These are phyloP conservation scores for Beauveria caledonica DNA, from an alignment of 2,329 filamentous ascomycete genomes.

Conservation along the genomic window DNA sequence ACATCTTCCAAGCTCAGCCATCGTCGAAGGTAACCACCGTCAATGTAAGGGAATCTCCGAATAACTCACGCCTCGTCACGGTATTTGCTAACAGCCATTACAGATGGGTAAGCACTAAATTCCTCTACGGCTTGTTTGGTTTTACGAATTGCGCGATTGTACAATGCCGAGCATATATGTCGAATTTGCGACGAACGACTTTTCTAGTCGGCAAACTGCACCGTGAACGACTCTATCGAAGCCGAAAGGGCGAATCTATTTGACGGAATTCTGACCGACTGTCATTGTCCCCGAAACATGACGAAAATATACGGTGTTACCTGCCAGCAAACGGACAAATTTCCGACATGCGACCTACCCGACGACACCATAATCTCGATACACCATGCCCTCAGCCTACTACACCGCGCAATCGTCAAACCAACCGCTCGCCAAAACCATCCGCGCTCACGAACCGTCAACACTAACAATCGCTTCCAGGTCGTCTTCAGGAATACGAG, in stretches of 20 bases:
- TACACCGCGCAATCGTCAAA: constrained; percentile 4
- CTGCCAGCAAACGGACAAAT: not conserved
- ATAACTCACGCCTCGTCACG: constrained; percentile 18
- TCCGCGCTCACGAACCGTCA: not conserved
- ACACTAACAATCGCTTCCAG: constrained; percentile 43
- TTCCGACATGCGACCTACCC: not conserved
- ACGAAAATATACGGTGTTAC: not conserved
- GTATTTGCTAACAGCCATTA: constrained; percentile 29
- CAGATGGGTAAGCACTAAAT: constrained; percentile 52
- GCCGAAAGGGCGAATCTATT: not conserved
- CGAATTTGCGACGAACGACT: not conserved
- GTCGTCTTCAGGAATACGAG: constrained; percentile 99
- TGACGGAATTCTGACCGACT: not conserved
- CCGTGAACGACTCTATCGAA: not conserved
- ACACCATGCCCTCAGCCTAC: not conserved
- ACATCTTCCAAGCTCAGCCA: constrained; percentile 33
- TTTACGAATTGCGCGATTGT: constrained; percentile 9
- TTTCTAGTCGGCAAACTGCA: not conserved
- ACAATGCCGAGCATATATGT: not conserved
- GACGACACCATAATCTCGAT: not conserved
- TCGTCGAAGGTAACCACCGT: constrained; percentile 39
- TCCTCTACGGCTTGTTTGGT: constrained; percentile 13
- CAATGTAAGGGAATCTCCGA: constrained; percentile 34
- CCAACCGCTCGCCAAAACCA: not conserved
- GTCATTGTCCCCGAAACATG: not conserved